Evolutionary conservation across 306 rosid species (phyloP).

Genomic region (Lablab purpureus): DNA sequence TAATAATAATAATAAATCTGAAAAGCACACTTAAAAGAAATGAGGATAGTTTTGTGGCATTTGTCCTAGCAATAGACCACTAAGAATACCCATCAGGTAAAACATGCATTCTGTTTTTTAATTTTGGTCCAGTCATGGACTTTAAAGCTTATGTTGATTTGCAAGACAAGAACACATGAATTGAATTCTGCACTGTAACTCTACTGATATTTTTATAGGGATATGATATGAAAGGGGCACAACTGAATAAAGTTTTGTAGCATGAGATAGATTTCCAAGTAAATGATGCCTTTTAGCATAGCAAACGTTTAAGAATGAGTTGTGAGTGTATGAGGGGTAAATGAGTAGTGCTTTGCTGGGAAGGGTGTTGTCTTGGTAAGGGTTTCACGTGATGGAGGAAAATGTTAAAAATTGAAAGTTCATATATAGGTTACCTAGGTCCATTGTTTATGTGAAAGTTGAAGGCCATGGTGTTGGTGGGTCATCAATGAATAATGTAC

Average conservation of each 20-base stretch:
- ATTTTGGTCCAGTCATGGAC: neutral
- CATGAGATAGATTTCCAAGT: neutral
- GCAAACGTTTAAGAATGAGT: neutral
- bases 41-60: constrained; percentile 23
- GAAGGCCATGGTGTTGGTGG: constrained; percentile 19
- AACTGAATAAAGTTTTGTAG: constrained; percentile 41
- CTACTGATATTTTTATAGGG: neutral
- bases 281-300: constrained; percentile 42
- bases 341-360: constrained; percentile 37
- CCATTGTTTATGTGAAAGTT: constrained; percentile 28
- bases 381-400: constrained; percentile 37
- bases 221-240: constrained; percentile 20
- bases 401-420: constrained; percentile 35
- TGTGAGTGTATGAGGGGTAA: constrained; percentile 25
- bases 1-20: neutral
- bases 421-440: constrained; percentile 14
- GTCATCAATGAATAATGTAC: constrained; percentile 9
- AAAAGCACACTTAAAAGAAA: neutral
- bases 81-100: neutral
- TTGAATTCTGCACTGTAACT: neutral
- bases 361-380: neutral
- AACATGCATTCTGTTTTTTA: neutral
- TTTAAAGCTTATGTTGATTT: too few species aligned
- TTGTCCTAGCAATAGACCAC: constrained; percentile 37
- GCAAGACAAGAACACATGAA: constrained; percentile 1